Conservation (phyloP, 495 filamentous ascomycete species). For the Neurospora sp. region DNA sequence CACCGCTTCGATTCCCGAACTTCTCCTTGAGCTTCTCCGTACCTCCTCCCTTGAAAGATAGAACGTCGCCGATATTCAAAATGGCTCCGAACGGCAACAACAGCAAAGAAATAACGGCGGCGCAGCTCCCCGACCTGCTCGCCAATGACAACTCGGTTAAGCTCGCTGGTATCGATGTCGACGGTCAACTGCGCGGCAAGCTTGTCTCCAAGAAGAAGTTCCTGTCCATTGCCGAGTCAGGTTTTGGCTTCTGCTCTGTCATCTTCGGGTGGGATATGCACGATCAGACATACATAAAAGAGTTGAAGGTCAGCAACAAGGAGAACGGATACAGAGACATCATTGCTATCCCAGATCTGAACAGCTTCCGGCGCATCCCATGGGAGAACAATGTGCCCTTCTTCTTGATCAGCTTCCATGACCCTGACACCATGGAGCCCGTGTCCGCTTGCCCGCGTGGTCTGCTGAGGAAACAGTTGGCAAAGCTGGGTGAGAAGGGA, state of each 20-base stretch:
- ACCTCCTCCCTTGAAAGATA: neutral
- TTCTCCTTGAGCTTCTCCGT: neutral
- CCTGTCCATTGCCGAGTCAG: slow-evolving; percentile 65
- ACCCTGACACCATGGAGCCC: slow-evolving; percentile 57
- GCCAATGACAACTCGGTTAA: slow-evolving; percentile 76
- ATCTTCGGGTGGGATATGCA: slow-evolving; percentile 99
- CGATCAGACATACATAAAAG: slow-evolving; percentile 75
- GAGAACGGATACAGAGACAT: slow-evolving; percentile 90
- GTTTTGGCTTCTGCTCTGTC: slow-evolving; percentile 95
- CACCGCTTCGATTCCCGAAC: neutral
- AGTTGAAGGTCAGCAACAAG: slow-evolving; percentile 82
- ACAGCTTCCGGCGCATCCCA: slow-evolving; percentile 77
- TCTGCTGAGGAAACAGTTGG: slow-evolving; percentile 55
- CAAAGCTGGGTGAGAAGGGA: slow-evolving; percentile 54
- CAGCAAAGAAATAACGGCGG: slow-evolving; percentile 37
- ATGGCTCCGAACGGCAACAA: slow-evolving; percentile 8
- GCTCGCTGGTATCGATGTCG: slow-evolving; percentile 83
- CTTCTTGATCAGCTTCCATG: slow-evolving; percentile 81
- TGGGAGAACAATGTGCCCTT: slow-evolving; percentile 93
- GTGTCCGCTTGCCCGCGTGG: slow-evolving; percentile 77
- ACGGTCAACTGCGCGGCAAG: slow-evolving; percentile 86
- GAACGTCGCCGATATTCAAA: neutral
- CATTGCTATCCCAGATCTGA: slow-evolving; percentile 72
- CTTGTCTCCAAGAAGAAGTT: slow-evolving; percentile 96
- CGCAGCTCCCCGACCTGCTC: slow-evolving; percentile 56